Conservation (phyloP, 163 green algal genomes). For the Scenedesmus sp. region DNA sequence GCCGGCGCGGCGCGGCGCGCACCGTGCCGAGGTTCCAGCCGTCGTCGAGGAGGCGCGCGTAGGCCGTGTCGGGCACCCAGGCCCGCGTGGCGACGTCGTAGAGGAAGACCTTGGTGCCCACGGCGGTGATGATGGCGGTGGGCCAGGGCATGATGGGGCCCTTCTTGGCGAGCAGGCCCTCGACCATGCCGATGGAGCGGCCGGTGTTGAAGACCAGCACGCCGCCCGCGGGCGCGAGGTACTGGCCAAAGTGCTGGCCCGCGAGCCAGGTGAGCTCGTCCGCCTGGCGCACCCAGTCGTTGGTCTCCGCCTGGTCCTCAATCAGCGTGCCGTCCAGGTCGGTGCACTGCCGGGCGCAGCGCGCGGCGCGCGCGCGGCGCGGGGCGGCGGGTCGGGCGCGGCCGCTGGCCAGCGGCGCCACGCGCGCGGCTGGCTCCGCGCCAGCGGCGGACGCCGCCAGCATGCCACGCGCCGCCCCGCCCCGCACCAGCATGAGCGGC, state of each 20-base stretch:
- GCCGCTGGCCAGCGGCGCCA: no score
- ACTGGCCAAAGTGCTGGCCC: conserved; percentile 32
- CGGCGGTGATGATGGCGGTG: conserved; percentile 38
- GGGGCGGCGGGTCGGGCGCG: not conserved
- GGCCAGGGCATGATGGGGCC: conserved; percentile 36
- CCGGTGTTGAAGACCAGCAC: conserved; percentile 38
- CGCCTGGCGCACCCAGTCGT: conserved; percentile 12
- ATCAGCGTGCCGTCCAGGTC: conserved; percentile 43
- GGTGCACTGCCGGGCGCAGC: conserved; percentile 14
- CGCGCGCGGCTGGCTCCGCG: no score
- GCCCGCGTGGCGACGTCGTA: conserved; percentile 20
- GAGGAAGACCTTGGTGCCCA: conserved; percentile 40
- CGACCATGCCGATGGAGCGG: conserved; percentile 16
- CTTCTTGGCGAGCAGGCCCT: conserved; percentile 30
- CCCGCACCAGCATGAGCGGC: conserved; percentile 37
- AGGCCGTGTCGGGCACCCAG: conserved; percentile 24
- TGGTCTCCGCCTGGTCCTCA: conserved; percentile 19
- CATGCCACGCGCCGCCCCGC: no score
- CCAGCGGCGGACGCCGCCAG: no score
- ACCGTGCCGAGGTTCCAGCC: conserved; percentile 25
- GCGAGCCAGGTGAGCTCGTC: not conserved
- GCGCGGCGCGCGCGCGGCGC: no score
- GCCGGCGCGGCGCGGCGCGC: no score
- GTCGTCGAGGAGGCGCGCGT: conserved; percentile 37
- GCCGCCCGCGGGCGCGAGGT: conserved; percentile 25